Base-by-base conservation (phyloP, 75 land plant genomes). In the Pinus albicaulis region DNA sequence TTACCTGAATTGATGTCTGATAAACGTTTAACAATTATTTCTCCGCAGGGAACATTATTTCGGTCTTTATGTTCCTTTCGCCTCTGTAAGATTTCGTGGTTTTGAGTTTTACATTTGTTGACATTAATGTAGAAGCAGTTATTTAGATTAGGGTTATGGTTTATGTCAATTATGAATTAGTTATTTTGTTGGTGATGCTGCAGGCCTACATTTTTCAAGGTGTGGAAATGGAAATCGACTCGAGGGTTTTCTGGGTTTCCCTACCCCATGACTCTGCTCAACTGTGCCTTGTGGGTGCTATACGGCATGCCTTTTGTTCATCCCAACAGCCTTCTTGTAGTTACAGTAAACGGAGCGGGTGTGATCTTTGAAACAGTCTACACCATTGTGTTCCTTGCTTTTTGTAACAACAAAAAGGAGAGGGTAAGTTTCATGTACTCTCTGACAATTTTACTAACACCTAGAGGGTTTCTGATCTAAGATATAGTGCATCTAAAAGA, bases 211-310 rank as follows among this genome's bases (percentile, higher is more conserved):
- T 94, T 94, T 76, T 58, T 72, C 7, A 73, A 57, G 57, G 89
- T 94, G 56, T 80, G 78, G 63, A 89, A 83, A 89, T 88, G 78
- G 76, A 82, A 65, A 22, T 76, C 89, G 14, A 93, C 91, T 64
- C 87, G 85, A 77, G 87, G 86, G 41, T 94, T 79, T 86, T 89
- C 92, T 36, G 73, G 85, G 15, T 58, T 76, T 13, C 94, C 94
- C 44, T 94, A 94, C 72, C 80, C 89, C 13, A 84, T 88, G 12
- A 94, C 92, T 12, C 77, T 92, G 3, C 73, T 89, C 58, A 94
- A 92, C 76, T 94, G 97, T 83, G 76, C 86, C 83, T 65, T 91
- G 10, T 94, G 97, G 97, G 78, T 86, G 24, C 75, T 93, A 72
- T 93, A 93, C 65, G 93, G 93, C 12, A 56, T 91, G n/a, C 89